Percentiles rank a stretch among this genome's conserved stretches.
phyloP scores from a whole-genome alignment of 306 rosid species.

The Glycyrrhiza uralensis region DNA sequence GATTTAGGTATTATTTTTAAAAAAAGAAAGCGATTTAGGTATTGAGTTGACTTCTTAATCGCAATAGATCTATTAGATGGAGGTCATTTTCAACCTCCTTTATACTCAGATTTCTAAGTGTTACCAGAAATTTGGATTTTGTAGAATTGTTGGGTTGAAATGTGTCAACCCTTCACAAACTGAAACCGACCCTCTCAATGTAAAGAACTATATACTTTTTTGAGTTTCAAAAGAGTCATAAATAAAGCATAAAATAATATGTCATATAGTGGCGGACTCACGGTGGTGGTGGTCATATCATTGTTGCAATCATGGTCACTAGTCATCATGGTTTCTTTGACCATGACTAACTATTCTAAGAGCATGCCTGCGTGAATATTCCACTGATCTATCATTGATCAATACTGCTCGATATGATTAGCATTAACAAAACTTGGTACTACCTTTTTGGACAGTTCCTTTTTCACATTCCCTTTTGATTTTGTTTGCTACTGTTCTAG shows the following conservation, averaged over 20 bases:
- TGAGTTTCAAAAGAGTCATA: constrained; percentile 22
- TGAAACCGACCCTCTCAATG: constrained; percentile 36
- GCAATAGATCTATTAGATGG: background rate
- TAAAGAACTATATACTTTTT: background rate
- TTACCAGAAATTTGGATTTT: background rate
- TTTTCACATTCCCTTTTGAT: background rate
- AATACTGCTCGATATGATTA: background rate
- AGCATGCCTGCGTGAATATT: constrained; percentile 37
- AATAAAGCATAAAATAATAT: constrained; percentile 15
- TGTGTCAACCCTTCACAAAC: constrained; percentile 22
- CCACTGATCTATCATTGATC: background rate
- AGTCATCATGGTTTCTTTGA: constrained; percentile 36
- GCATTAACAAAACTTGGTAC: constrained; percentile 10
- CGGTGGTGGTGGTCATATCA: constrained; percentile 36
- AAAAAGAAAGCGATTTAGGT: no score
- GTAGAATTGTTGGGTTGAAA: constrained; percentile 4
- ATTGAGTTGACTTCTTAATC: constrained; percentile 26
- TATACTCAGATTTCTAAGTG: constrained; percentile 14
- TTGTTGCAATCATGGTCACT: constrained; percentile 34
- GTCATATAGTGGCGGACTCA: constrained; percentile 30
- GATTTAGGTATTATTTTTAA: constrained; percentile 5
- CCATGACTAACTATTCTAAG: constrained; percentile 28
- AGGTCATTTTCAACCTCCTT: constrained; percentile 35
- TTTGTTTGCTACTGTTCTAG: background rate
- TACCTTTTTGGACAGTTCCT: background rate